These are phyloP conservation scores for Rosellinia necatrix DNA, from an alignment of 2,329 filamentous ascomycete genomes.

Conservation along the genomic window DNA sequence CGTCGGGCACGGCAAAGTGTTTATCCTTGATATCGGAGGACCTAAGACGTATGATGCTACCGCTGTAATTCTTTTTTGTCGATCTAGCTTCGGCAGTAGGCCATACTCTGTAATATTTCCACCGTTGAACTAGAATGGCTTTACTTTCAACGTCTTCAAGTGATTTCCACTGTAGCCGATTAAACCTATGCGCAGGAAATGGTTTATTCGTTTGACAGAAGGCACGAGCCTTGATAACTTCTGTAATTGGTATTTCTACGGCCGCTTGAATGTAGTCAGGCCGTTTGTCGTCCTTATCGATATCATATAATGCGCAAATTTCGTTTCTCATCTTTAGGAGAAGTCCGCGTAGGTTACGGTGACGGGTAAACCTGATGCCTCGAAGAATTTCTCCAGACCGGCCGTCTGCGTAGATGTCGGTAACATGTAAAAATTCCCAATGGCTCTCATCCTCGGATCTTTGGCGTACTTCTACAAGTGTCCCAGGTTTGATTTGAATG, in stretches of 20 bases:
- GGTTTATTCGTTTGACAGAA: slow-evolving; percentile 61
- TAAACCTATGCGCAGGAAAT: slow-evolving; percentile 47
- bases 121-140: slow-evolving; percentile 57
- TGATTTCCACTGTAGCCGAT: slow-evolving; percentile 27
- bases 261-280: slow-evolving; percentile 43
- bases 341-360: slow-evolving; percentile 40
- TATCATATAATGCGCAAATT: slow-evolving; percentile 47
- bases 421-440: slow-evolving; percentile 28
- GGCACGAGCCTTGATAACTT: slow-evolving; percentile 47
- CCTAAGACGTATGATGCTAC: slow-evolving; percentile 23
- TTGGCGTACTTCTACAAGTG: slow-evolving; percentile 20
- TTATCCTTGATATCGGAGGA: slow-evolving; percentile 33
- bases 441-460: background rate
- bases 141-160: slow-evolving; percentile 33
- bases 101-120: slow-evolving; percentile 47
- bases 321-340: slow-evolving; percentile 49
- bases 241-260: slow-evolving; percentile 47
- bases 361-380: slow-evolving; percentile 44
- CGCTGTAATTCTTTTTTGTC: slow-evolving; percentile 4
- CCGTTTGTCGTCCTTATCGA: slow-evolving; percentile 44
- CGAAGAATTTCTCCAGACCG: slow-evolving; percentile 36
- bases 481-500: slow-evolving; percentile 11
- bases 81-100: slow-evolving; percentile 21
- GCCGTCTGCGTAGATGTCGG: slow-evolving; percentile 7
- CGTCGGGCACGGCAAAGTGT: slow-evolving; percentile 37